These are phyloP conservation scores for Eimeria brunetti DNA, from an alignment of 169 alveolate species.

Conservation along the genomic window DNA sequence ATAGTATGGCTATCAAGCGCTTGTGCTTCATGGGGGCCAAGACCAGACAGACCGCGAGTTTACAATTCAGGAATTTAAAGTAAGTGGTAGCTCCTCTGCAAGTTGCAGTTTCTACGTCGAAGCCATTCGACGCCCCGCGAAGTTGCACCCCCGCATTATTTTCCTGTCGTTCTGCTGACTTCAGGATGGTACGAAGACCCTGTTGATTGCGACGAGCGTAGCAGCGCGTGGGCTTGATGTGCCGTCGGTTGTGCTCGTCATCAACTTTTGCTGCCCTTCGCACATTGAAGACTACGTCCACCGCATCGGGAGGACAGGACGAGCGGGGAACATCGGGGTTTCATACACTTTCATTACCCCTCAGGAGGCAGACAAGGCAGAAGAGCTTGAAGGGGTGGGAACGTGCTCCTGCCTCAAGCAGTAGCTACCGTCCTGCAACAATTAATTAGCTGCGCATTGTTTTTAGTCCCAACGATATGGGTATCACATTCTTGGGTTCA, in stretches of 20 bases:
- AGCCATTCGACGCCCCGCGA: neutral
- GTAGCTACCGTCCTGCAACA: neutral
- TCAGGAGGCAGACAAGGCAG: constrained; percentile 96
- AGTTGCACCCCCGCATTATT: neutral
- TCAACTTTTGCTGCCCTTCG: constrained; percentile 98
- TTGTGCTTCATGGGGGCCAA: constrained; percentile 98
- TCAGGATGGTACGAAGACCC: constrained; percentile 81
- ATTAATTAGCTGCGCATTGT: neutral
- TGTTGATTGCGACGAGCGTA: constrained; percentile 98
- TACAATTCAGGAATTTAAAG: constrained; percentile 92
- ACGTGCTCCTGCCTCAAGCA: neutral
- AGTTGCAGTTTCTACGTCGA: neutral
- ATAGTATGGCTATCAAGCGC: constrained; percentile 93
- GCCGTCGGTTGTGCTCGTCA: constrained; percentile 95
- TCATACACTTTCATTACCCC: constrained; percentile 97
- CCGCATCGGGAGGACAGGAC: constrained; percentile 99
- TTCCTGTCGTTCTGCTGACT: constrained; percentile 9
- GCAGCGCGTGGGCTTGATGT: constrained; percentile 99
- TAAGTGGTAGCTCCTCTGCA: neutral
- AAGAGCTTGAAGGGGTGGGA: constrained; percentile 95
- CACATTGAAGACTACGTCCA: constrained; percentile 99
- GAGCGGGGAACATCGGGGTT: constrained; percentile 99
- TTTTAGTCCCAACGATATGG: neutral
- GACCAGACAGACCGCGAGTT: constrained; percentile 98
- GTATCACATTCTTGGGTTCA: neutral